Percentiles rank a stretch among this genome's conserved stretches.
These are phyloP conservation scores for Venturia aucupariae DNA, from an alignment of 2,329 filamentous ascomycete genomes.

Conservation along the genomic window DNA sequence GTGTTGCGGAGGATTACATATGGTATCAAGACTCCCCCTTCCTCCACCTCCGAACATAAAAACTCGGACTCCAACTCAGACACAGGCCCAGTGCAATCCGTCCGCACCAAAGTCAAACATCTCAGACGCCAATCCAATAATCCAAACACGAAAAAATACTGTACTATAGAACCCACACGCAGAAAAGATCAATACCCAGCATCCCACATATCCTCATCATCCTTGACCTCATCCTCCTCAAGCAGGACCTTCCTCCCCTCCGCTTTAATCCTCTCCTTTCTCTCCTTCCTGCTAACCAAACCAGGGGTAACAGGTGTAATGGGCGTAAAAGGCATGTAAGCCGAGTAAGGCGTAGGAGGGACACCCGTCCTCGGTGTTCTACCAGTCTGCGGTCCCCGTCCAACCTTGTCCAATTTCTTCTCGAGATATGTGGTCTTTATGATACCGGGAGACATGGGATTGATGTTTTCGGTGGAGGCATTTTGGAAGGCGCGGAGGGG, in stretches of 20 bases:
- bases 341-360: slow-evolving; percentile 63
- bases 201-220: slow-evolving; percentile 54
- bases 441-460: slow-evolving; percentile 9
- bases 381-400: slow-evolving; percentile 17
- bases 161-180: too few species aligned
- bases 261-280: slow-evolving; percentile 58
- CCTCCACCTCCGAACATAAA: too few species aligned
- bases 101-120: neutral
- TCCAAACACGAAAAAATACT: neutral
- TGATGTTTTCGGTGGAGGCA: neutral
- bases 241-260: slow-evolving; percentile 51
- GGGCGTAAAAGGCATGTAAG: slow-evolving; percentile 71
- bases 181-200: slow-evolving; percentile 1
- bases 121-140: too few species aligned
- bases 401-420: slow-evolving; percentile 25
- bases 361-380: slow-evolving; percentile 46
- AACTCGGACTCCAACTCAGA: neutral
- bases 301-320: slow-evolving; percentile 69
- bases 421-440: slow-evolving; percentile 36
- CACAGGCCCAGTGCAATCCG: neutral
- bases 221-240: slow-evolving; percentile 45
- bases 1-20: neutral
- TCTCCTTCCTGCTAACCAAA: slow-evolving; percentile 59
- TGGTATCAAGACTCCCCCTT: neutral
- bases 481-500: slow-evolving; percentile 14